Base-by-base conservation (phyloP, 208 protist species). In the Vickermania spadyakhi region DNA sequence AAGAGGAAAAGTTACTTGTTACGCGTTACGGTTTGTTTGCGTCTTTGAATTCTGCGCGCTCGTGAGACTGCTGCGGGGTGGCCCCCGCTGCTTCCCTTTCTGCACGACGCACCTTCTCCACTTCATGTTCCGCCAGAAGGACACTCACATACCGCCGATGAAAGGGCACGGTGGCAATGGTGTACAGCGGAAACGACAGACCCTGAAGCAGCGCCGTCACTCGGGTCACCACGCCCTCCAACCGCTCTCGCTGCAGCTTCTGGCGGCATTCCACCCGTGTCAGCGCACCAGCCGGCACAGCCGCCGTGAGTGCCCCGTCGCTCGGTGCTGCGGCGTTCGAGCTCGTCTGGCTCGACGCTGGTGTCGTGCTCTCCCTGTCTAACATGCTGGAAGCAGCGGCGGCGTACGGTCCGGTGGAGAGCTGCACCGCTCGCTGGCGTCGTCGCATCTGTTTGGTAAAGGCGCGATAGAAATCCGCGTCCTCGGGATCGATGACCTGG, bases 121-220 rank as follows among this genome's bases (percentile, higher is more conserved):
- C 80, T 57, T 95, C 81, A 61, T 83, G 75, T 56, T 95, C 88
- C 0, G 88, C 84, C 30, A 95, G 90, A 7, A 67, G 74, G 4
- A 78, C 88, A 1, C 91, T 80, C 69, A 75, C 88, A 52, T 89
- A 64, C 22, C 70, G 72, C 0, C 83, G 73, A 2, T 74, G 73
- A 28, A 87, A 78, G 56, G 77, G 80, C 2, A 92, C 75, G 22
- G 75, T 79, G 18, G 81, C 65, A 7, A 95, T 67, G 25, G 88
- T 95, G 76, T 92, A 95, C 62, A 92, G 88, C 30, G 84, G 81
- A 59, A 75, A 79, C 56, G 72, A 71, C 84, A 95, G 91, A 58
- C 87, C 75, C 13, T 60, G 51, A n/a, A 95, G 66, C 73, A 92
- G 83, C 13, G n/a, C 53, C 2, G 68, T 66, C 45, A 95, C 58